phyloP scores from a whole-genome alignment of 257 asterid genomes.

The Verbascum thapsus region DNA sequence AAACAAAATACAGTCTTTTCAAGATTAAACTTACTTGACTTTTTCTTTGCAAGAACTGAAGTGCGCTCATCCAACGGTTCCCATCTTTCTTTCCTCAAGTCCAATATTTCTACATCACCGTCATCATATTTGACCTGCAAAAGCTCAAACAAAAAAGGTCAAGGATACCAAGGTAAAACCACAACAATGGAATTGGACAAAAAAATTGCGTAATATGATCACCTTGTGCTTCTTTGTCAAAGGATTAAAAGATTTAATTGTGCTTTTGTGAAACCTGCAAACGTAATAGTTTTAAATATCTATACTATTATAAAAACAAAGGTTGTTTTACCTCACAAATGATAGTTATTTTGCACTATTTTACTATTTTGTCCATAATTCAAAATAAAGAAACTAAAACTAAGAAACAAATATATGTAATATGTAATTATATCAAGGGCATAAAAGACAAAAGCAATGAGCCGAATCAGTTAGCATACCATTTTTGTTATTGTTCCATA shows the following conservation, averaged over 20 bases:
- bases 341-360: no score
- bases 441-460: no score
- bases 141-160: slow-evolving; percentile 2
- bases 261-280: slow-evolving; percentile 49
- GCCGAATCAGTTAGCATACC: no score
- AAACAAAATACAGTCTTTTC: neutral
- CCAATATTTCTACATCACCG: slow-evolving; percentile 38
- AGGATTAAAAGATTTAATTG: slow-evolving; percentile 45
- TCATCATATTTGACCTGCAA: slow-evolving; percentile 48
- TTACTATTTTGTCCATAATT: no score
- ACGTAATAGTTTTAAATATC: slow-evolving; percentile 11
- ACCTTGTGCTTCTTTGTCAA: slow-evolving; percentile 48
- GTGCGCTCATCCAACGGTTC: slow-evolving; percentile 32
- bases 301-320: no score
- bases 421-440: no score
- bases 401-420: no score
- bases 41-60: slow-evolving; percentile 1
- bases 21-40: slow-evolving; percentile 36
- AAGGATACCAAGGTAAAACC: neutral
- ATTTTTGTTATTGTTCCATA: no score
- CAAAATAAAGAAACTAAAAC: no score
- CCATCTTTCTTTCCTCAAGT: slow-evolving; percentile 51
- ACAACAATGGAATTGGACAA: neutral
- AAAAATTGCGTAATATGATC: neutral
- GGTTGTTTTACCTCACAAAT: no score